Evolutionary conservation across 768 basidiomycete genomes (phyloP).

Genomic region (Pluteus cervinus): DNA sequence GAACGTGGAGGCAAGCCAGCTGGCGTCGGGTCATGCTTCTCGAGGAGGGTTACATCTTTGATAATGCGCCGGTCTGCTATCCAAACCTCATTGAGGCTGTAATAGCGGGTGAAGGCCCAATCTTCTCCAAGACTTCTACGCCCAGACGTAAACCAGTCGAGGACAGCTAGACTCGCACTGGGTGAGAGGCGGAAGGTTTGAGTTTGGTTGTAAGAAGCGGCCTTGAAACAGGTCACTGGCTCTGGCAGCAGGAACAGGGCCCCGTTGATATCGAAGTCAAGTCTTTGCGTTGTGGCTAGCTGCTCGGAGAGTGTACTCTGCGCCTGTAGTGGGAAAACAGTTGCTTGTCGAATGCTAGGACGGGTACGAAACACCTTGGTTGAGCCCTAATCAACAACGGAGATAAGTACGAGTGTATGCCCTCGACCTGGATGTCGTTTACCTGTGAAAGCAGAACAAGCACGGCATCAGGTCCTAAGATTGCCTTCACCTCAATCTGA

Average conservation of each 20-base stretch:
- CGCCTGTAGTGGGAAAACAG: conserved; percentile 15
- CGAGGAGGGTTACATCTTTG: conserved; percentile 74
- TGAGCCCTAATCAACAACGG: conserved; percentile 55
- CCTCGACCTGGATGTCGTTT: conserved; percentile 14
- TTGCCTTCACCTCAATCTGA: conserved; percentile 52
- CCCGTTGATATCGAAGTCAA: conserved; percentile 50
- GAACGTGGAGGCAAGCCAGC: conserved; percentile 31
- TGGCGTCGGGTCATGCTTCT: conserved; percentile 29
- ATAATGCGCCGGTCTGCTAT: conserved; percentile 59
- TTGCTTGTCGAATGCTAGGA: conserved; percentile 50
- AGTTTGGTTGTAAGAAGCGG: conserved; percentile 75
- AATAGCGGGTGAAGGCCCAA: conserved; percentile 84
- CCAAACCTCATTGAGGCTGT: conserved; percentile 80
- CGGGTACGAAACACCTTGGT: conserved; percentile 93
- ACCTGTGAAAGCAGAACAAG: conserved; percentile 87
- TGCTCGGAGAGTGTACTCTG: not conserved
- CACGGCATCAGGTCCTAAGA: conserved; percentile 47
- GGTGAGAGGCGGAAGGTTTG: conserved; percentile 70
- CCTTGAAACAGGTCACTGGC: conserved; percentile 87
- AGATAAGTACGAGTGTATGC: not conserved
- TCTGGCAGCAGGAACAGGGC: conserved; percentile 82
- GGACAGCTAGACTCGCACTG: conserved; percentile 60
- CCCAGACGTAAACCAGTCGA: conserved; percentile 94
- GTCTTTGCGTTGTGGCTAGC: conserved; percentile 51
- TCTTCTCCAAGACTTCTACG: conserved; percentile 78